A percentile compares a stretch with the other conserved stretches of the same genome.
Conservation (phyloP, 2,329 filamentous ascomycete species). For the Spiromastix sp. region DNA sequence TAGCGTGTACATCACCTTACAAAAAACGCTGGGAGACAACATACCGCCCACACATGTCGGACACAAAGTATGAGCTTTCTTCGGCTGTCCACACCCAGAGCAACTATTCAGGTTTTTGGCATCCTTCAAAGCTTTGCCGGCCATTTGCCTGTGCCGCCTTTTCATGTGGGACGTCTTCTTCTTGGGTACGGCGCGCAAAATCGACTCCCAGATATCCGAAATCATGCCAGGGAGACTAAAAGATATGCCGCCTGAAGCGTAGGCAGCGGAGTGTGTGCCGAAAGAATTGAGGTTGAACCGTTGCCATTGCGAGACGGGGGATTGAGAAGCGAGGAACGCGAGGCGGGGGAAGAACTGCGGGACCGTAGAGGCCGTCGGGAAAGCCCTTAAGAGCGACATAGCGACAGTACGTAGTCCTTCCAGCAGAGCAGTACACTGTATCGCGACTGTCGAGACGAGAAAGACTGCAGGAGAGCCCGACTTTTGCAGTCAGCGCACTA, state of each 20-base stretch:
- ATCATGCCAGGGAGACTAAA: conserved; percentile 59
- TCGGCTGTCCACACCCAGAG: conserved; percentile 75
- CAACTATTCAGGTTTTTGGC: conserved; percentile 80
- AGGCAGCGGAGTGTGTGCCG: conserved; percentile 10
- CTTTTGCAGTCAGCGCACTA: conserved; percentile 15
- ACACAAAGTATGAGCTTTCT: conserved; percentile 83
- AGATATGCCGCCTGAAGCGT: too few relatives aligned
- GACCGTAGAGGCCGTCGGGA: conserved; percentile 12
- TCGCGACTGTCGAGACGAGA: too few relatives aligned
- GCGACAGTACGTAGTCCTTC: neutral
- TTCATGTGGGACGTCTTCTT: conserved; percentile 98
- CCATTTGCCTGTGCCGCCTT: conserved; percentile 86
- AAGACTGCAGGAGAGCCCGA: neutral
- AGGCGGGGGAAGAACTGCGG: conserved; percentile 18
- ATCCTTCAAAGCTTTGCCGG: conserved; percentile 89
- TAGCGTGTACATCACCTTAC: too few relatives aligned
- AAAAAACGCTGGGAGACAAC: too few relatives aligned
- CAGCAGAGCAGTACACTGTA: too few relatives aligned
- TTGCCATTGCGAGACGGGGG: conserved; percentile 19
- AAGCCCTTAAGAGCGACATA: conserved; percentile 20
- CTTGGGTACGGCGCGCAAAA: conserved; percentile 89
- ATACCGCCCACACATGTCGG: conserved; percentile 75
- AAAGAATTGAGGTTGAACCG: conserved; percentile 34
- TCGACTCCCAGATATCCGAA: conserved; percentile 80
- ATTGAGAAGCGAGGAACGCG: conserved; percentile 9